Evolutionary conservation across 352 stramenopile species (phyloP), one percentile per base, ranked within the genome.

Genomic region (Phytophthora ramorum): DNA sequence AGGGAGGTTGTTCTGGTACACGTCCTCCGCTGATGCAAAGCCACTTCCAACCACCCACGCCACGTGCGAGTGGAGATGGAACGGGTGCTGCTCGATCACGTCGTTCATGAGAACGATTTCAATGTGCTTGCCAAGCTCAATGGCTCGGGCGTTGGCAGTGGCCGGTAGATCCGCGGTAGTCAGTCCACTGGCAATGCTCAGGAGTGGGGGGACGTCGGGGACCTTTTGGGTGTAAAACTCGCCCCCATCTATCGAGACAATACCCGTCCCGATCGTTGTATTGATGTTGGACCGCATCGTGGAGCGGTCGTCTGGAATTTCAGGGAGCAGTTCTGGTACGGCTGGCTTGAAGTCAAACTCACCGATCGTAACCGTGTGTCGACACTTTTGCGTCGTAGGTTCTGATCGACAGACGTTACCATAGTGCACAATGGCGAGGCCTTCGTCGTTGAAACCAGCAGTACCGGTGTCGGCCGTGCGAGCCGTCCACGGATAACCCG

Each of bases 51-150:
- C 47, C 7, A 78, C 65, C 61, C 67, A 74, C 5, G 62, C 56
- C 2, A 37, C 28, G 37, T 75, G 65, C 7, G 63, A 67, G 55
- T 78, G 70, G 40, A 78, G 19, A 48, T 78, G 70, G 49, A 78
- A 78, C 14, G 70, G 70, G 26, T 78, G 70, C 30, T 78, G 46
- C 22, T 68, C 70, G 9, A 48, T 55, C 48, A 71, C 64, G 7
- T 38, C 30, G 35, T 78, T 78, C 26, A 78, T 37, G 20, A 78
- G 1, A 8, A 72, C 45, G 4, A 78, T 17, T 40, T 78, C 65
- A 4, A 72, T 58, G 41, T 69, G 70, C 4, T 70, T 59, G n/a
- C 62, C 53, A 30, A 65, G 60, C 28, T 70, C 55, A 14, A 70
- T 20, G 4, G 26, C 46, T 24, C 46, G 53, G 9, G 62, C 62